These are phyloP conservation scores for Pelargonium myrrhifolium DNA, from an alignment of 441 rosid species.

Conservation along the genomic window DNA sequence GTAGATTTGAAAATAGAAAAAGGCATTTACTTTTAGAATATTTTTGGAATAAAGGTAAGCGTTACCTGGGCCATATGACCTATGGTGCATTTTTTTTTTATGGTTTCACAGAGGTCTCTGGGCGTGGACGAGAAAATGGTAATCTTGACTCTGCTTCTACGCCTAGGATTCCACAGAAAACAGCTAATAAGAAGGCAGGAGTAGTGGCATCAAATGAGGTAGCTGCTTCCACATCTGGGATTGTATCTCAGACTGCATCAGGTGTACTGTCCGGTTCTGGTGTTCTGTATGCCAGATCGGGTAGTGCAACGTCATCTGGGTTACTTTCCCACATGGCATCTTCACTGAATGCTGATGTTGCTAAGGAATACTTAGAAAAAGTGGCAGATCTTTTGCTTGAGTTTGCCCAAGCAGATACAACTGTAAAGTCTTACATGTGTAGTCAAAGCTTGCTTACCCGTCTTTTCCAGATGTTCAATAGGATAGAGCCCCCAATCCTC, in stretches of 20 bases:
- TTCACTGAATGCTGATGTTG: conserved; percentile 67
- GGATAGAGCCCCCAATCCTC: conserved; percentile 78
- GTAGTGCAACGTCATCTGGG: conserved; percentile 89
- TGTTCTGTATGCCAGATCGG: conserved; percentile 82
- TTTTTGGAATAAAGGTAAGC: too few relatives aligned
- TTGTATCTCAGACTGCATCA: conserved; percentile 85
- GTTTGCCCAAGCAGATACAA: conserved; percentile 91
- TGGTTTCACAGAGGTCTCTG: conserved; percentile 63
- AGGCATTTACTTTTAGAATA: background rate
- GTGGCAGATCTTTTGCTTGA: conserved; percentile 90
- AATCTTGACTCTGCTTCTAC: conserved; percentile 45
- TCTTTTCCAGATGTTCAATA: conserved; percentile 91
- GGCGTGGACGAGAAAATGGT: conserved; percentile 70
- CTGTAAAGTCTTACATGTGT: conserved; percentile 85
- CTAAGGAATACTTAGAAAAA: conserved; percentile 82
- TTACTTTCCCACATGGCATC: conserved; percentile 76
- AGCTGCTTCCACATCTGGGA: conserved; percentile 62
- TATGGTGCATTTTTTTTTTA: background rate
- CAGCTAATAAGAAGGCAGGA: conserved; percentile 53
- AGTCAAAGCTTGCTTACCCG: conserved; percentile 90
- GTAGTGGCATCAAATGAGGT: conserved; percentile 45
- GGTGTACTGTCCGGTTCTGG: conserved; percentile 93
- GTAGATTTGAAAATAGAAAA: background rate
- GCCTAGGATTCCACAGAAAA: conserved; percentile 52
- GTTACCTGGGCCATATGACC: too few relatives aligned